Conservation (phyloP, 2,329 filamentous ascomycete genomes). For the Pseudopyricularia javanii region DNA sequence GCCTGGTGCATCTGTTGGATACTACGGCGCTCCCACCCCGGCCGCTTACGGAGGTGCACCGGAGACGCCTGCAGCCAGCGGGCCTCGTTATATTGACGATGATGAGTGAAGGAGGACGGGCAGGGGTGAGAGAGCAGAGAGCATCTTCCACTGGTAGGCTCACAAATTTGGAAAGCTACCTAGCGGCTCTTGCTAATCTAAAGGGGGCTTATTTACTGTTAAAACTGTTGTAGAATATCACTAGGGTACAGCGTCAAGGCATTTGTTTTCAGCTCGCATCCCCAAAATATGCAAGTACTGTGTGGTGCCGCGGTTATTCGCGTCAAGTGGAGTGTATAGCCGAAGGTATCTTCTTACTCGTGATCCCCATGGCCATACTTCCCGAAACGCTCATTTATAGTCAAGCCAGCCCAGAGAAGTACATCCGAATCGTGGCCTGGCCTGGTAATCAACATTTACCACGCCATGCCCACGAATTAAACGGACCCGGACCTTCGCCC, state of each 20-base stretch:
- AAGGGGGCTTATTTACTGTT: neutral
- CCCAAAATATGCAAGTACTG: neutral
- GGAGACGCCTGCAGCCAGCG: constrained; percentile 50
- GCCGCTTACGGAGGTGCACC: constrained; percentile 43
- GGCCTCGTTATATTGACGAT: constrained; percentile 38
- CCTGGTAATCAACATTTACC: constrained; percentile 25
- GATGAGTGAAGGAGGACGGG: constrained; percentile 22
- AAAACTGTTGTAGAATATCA: neutral
- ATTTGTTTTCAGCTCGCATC: neutral
- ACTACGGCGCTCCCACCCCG: constrained; percentile 52
- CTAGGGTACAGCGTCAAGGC: neutral
- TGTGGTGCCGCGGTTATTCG: neutral
- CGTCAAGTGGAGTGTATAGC: too few species aligned
- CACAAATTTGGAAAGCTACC: neutral
- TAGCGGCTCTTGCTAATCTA: neutral
- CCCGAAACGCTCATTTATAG: too few species aligned
- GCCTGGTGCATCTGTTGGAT: constrained; percentile 49
- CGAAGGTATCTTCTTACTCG: too few species aligned
- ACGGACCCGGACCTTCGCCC: constrained; percentile 10
- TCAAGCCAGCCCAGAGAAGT: too few species aligned
- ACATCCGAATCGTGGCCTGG: too few species aligned
- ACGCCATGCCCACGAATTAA: constrained; percentile 23
- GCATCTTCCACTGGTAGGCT: neutral
- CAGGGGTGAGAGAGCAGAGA: neutral
- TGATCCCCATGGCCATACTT: too few species aligned